Conservation (phyloP, 768 basidiomycete species). For the Nevesoporus exiguus region DNA sequence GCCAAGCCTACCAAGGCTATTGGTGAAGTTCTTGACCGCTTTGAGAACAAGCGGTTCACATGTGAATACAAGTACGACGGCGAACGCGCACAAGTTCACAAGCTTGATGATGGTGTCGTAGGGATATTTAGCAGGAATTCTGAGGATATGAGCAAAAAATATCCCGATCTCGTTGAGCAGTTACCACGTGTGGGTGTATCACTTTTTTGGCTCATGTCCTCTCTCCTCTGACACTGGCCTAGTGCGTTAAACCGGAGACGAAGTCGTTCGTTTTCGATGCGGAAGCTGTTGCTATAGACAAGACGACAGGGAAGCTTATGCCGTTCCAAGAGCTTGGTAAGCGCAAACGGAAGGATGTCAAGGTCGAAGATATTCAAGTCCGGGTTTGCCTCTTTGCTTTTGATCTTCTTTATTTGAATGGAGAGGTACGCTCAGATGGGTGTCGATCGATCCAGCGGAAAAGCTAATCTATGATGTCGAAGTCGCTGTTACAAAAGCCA, state of each 20-base stretch:
- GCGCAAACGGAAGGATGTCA: constrained; percentile 96
- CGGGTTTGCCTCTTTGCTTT: constrained; percentile 96
- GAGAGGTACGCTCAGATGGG: constrained; percentile 57
- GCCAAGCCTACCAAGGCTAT: constrained; percentile 99
- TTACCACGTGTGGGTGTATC: constrained; percentile 65
- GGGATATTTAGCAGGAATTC: constrained; percentile 96
- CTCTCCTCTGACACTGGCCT: constrained; percentile 5
- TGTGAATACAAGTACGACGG: constrained; percentile 99
- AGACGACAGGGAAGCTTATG: constrained; percentile 77
- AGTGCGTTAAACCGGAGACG: constrained; percentile 85
- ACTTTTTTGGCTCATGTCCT: neutral
- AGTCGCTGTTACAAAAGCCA: constrained; percentile 82
- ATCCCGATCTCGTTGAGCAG: constrained; percentile 96
- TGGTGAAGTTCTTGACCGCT: constrained; percentile 93
- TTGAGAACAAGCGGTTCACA: constrained; percentile 92
- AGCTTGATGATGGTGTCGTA: constrained; percentile 74
- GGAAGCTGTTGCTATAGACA: constrained; percentile 95
- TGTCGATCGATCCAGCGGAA: neutral
- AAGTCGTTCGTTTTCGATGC: constrained; percentile 93
- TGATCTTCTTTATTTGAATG: constrained; percentile 94
- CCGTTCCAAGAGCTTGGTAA: constrained; percentile 97
- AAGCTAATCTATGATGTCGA: constrained; percentile 5
- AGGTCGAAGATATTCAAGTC: constrained; percentile 95
- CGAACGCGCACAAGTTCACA: constrained; percentile 95
- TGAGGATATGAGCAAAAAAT: constrained; percentile 99